Conservation (phyloP, 2,329 filamentous ascomycete genomes). For the Hypoxylon sp. region DNA sequence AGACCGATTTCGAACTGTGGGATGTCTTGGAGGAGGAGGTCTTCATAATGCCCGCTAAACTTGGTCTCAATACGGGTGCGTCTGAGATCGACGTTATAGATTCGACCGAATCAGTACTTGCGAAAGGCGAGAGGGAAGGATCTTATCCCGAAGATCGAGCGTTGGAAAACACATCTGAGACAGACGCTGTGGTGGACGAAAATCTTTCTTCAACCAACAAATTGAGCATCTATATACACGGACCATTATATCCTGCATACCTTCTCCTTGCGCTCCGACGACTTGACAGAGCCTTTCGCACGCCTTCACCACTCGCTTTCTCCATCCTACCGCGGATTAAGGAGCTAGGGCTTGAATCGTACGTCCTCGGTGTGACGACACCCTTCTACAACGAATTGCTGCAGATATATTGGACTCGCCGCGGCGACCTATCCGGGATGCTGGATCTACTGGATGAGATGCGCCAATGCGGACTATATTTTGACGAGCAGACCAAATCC, state of each 20-base stretch:
- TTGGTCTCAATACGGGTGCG: conserved; percentile 61
- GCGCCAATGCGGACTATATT: conserved; percentile 70
- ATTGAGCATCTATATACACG: conserved; percentile 67
- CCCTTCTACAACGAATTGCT: conserved; percentile 77
- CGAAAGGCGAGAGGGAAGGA: conserved; percentile 26
- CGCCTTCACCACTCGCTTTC: conserved; percentile 69
- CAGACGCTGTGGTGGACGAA: conserved; percentile 4
- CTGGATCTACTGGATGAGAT: conserved; percentile 72
- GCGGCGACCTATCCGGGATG: conserved; percentile 67
- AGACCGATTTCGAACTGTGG: conserved; percentile 75
- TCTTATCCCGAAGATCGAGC: conserved; percentile 11
- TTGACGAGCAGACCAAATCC: conserved; percentile 61
- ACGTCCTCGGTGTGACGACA: conserved; percentile 77
- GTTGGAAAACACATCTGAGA: conserved; percentile 9
- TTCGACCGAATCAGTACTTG: background rate
- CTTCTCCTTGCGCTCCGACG: conserved; percentile 68
- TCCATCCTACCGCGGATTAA: conserved; percentile 75
- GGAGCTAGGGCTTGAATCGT: conserved; percentile 74
- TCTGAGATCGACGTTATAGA: conserved; percentile 28
- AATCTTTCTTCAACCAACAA: conserved; percentile 39
- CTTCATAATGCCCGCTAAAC: conserved; percentile 67
- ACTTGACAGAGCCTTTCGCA: conserved; percentile 67
- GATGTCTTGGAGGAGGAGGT: conserved; percentile 73
- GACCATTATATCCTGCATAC: conserved; percentile 72
- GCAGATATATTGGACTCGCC: conserved; percentile 69